phyloP scores from a whole-genome alignment of 148 eudicot genomes.

The Rhododendron mucronatum region DNA sequence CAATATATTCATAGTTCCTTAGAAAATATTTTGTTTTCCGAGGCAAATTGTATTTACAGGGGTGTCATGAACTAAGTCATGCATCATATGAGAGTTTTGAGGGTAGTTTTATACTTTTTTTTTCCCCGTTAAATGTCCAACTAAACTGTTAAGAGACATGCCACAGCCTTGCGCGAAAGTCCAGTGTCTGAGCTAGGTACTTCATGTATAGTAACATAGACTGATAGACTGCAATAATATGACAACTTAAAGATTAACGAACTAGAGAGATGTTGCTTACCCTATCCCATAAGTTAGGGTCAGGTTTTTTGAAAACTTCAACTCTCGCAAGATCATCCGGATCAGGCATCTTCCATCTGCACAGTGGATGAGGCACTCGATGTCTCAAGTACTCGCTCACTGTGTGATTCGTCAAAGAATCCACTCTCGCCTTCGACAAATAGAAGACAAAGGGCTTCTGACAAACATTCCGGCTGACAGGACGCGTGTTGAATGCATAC shows the following conservation, averaged over 20 bases:
- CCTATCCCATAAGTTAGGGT: slow-evolving; percentile 79
- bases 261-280: slow-evolving; percentile 36
- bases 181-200: neutral
- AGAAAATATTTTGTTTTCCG: neutral
- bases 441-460: slow-evolving; percentile 87
- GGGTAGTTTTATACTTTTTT: neutral
- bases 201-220: neutral
- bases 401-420: slow-evolving; percentile 37
- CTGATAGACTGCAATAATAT: neutral
- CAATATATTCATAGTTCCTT: neutral
- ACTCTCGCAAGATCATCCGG: slow-evolving; percentile 50
- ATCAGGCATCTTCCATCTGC: slow-evolving; percentile 64
- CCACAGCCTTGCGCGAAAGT: neutral
- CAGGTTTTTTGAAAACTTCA: slow-evolving; percentile 57
- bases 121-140: neutral
- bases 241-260: neutral
- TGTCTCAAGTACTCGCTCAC: slow-evolving; percentile 61
- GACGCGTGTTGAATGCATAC: slow-evolving; percentile 87
- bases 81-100: neutral
- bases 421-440: slow-evolving; percentile 38
- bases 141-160: neutral
- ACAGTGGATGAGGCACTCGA: slow-evolving; percentile 49
- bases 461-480: slow-evolving; percentile 63
- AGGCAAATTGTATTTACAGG: neutral
- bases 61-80: neutral